These are phyloP conservation scores for Bruguiera hainesii DNA, from an alignment of 441 rosid genomes.

Conservation along the genomic window DNA sequence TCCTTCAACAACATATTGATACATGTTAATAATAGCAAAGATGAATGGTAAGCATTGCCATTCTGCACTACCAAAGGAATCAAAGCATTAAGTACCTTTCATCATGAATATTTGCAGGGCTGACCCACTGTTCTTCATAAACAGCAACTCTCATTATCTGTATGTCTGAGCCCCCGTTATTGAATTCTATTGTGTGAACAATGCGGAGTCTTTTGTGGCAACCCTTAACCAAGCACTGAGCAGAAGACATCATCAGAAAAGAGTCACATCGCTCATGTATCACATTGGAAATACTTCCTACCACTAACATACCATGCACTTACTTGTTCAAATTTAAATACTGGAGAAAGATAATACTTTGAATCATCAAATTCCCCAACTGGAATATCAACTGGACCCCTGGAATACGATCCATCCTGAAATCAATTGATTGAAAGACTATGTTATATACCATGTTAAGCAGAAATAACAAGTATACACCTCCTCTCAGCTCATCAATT, in stretches of 20 bases:
- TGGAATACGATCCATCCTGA: constrained; percentile 91
- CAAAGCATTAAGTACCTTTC: constrained; percentile 46
- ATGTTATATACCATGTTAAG: not conserved
- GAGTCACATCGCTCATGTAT: not conserved
- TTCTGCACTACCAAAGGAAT: not conserved
- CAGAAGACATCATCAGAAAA: not conserved
- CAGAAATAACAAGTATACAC: not conserved
- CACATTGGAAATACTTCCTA: not conserved
- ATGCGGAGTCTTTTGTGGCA: constrained; percentile 93
- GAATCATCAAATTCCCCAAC: constrained; percentile 56
- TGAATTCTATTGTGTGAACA: constrained; percentile 83
- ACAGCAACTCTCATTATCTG: constrained; percentile 93
- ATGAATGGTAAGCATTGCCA: not conserved
- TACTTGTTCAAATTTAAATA: constrained; percentile 88
- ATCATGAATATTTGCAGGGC: constrained; percentile 59
- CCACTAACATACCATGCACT: constrained; percentile 22
- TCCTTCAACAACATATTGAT: not conserved
- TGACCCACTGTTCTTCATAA: constrained; percentile 84
- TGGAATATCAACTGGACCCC: constrained; percentile 80
- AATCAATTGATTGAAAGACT: constrained; percentile 9
- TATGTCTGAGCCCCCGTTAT: constrained; percentile 71
- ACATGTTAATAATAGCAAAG: not conserved
- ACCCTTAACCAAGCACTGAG: constrained; percentile 90
- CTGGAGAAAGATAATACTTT: constrained; percentile 59
- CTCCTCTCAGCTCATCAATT: not conserved